phyloP scores from a whole-genome alignment of 768 basidiomycete genomes.

The Termitomyces sp. region DNA sequence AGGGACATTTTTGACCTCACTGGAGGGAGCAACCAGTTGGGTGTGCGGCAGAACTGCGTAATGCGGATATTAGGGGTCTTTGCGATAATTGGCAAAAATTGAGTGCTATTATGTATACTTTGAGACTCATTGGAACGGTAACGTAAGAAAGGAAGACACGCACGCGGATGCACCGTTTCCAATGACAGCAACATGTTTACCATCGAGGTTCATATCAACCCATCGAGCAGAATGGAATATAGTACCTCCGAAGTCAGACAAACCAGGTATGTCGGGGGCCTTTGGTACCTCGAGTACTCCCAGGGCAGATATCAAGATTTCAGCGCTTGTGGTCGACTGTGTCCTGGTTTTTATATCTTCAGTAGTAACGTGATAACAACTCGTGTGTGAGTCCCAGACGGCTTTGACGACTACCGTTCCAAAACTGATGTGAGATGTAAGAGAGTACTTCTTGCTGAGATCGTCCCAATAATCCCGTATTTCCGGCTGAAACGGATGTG shows the following conservation, averaged over 20 bases:
- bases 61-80: slow-evolving; percentile 34
- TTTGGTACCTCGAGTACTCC: slow-evolving; percentile 44
- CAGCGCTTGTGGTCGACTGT: slow-evolving; percentile 25
- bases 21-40: slow-evolving; percentile 42
- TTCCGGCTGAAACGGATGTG: slow-evolving; percentile 36
- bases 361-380: slow-evolving; percentile 32
- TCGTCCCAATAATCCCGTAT: slow-evolving; percentile 34
- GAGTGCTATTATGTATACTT: slow-evolving; percentile 30
- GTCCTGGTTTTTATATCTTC: slow-evolving; percentile 28
- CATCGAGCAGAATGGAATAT: slow-evolving; percentile 53
- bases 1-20: slow-evolving; percentile 24
- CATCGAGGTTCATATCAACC: slow-evolving; percentile 34
- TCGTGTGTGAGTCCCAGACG: slow-evolving; percentile 34
- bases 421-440: slow-evolving; percentile 37
- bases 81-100: slow-evolving; percentile 43
- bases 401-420: slow-evolving; percentile 38
- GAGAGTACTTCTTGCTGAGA: slow-evolving; percentile 33
- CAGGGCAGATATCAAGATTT: slow-evolving; percentile 47
- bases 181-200: slow-evolving; percentile 50
- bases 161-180: slow-evolving; percentile 56
- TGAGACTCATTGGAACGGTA: background rate
- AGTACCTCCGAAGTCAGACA: slow-evolving; percentile 39
- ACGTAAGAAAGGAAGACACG: slow-evolving; percentile 14
- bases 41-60: slow-evolving; percentile 46
- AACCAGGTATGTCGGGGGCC: slow-evolving; percentile 26